Evolutionary conservation across 805 yeast genomes (phyloP).

Genomic region (Starmerella cellae): DNA sequence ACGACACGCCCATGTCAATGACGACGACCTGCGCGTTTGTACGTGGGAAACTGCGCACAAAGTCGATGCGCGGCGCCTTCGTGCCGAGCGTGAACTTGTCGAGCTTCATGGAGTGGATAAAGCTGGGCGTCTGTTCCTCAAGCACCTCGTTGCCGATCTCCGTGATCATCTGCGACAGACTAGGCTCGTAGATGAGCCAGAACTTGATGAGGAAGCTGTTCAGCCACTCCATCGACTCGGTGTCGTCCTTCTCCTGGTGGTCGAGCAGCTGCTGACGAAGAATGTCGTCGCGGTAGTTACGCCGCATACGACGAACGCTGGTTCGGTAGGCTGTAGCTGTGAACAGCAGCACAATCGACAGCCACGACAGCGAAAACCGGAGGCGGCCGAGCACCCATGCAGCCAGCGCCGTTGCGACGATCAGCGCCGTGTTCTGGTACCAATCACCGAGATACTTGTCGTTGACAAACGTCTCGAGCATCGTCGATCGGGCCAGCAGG

Average conservation of each 20-base stretch:
- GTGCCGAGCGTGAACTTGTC: conserved; percentile 86
- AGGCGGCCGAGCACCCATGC: conserved; percentile 74
- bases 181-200: conserved; percentile 87
- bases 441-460: conserved; percentile 80
- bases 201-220: conserved; percentile 79
- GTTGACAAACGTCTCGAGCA: conserved; percentile 64
- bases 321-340: conserved; percentile 65
- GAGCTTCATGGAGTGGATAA: conserved; percentile 70
- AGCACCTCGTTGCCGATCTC: conserved; percentile 74
- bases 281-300: conserved; percentile 59
- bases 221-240: conserved; percentile 92
- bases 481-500: conserved; percentile 52
- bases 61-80: conserved; percentile 87
- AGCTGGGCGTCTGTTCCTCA: conserved; percentile 72
- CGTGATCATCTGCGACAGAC: conserved; percentile 69
- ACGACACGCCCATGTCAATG: conserved; percentile 93
- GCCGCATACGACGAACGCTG: conserved; percentile 67
- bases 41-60: conserved; percentile 76
- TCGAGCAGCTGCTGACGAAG: conserved; percentile 75
- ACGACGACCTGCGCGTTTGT: conserved; percentile 89
- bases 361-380: conserved; percentile 64
- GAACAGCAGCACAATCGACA: conserved; percentile 55
- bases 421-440: conserved; percentile 77
- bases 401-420: conserved; percentile 51
- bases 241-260: conserved; percentile 63